These are phyloP conservation scores for Dimargaris cristalligena DNA, from an alignment of 192 early-diverging fungal genomes.

Conservation along the genomic window DNA sequence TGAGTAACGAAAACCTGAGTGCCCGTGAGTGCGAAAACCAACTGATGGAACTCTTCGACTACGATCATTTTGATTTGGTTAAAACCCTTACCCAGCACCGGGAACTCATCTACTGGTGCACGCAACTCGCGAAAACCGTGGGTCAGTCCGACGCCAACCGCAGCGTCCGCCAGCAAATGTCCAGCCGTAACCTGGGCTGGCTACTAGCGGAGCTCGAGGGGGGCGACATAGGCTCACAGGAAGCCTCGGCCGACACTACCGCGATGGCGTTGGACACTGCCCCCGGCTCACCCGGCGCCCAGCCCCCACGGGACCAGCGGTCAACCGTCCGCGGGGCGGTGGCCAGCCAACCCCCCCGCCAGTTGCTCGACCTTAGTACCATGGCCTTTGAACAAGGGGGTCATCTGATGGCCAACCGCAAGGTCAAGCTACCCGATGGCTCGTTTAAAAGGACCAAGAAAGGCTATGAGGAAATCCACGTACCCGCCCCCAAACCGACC, in stretches of 20 bases:
- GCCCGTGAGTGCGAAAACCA: constrained; percentile 88
- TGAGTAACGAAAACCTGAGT: constrained; percentile 40
- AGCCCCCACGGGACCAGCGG: constrained; percentile 11
- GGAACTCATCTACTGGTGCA: constrained; percentile 84
- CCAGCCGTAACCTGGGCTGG: constrained; percentile 40
- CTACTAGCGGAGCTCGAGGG: constrained; percentile 56
- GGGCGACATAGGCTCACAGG: constrained; percentile 43
- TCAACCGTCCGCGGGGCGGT: constrained; percentile 15
- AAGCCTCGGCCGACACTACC: constrained; percentile 28
- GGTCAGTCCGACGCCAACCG: constrained; percentile 35
- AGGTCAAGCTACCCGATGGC: constrained; percentile 77
- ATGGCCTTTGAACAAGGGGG: constrained; percentile 83
- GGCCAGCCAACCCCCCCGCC: constrained; percentile 34
- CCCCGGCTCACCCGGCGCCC: constrained; percentile 14
- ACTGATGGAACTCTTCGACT: constrained; percentile 90
- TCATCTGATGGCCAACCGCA: constrained; percentile 97
- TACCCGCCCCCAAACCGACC: constrained; percentile 62
- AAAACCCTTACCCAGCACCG: constrained; percentile 74
- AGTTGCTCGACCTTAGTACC: constrained; percentile 60
- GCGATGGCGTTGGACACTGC: constrained; percentile 47
- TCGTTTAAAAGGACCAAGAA: constrained; percentile 77
- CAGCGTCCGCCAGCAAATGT: constrained; percentile 49
- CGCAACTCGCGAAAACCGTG: constrained; percentile 59
- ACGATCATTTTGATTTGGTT: constrained; percentile 90
- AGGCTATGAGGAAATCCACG: constrained; percentile 89